Evolutionary conservation across 495 filamentous ascomycete genomes (phyloP).

Genomic region (Polyplosphaeria fusca): DNA sequence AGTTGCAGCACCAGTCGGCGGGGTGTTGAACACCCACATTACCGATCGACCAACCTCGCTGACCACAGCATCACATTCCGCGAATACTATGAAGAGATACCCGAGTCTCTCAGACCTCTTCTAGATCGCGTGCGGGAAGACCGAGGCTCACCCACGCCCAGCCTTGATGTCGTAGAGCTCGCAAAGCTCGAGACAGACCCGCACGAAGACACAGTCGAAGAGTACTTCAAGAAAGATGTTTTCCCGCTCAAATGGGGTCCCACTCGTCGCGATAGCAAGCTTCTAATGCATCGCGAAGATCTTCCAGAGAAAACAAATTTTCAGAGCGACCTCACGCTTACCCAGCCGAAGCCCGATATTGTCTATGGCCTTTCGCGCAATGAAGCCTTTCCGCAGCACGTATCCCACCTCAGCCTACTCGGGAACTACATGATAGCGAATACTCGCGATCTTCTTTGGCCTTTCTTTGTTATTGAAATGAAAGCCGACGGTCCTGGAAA

Average conservation of each 20-base stretch:
- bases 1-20: neutral
- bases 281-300: neutral
- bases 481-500: neutral
- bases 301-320: neutral
- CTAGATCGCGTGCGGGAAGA: neutral
- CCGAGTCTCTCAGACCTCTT: neutral
- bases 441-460: neutral
- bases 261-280: neutral
- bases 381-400: neutral
- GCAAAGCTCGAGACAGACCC: neutral
- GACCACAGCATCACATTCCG: neutral
- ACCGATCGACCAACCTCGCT: neutral
- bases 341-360: neutral
- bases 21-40: neutral
- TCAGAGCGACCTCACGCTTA: neutral
- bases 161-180: neutral
- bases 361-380: neutral
- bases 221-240: neutral
- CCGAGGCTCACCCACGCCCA: neutral
- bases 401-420: neutral
- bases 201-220: neutral
- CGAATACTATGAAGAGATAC: neutral
- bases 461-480: slow-evolving; percentile 2
- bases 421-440: neutral
- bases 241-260: too few relatives aligned